Base-by-base conservation (phyloP, 176 grass and related monocot genomes). In the Ensete ventricosum region DNA sequence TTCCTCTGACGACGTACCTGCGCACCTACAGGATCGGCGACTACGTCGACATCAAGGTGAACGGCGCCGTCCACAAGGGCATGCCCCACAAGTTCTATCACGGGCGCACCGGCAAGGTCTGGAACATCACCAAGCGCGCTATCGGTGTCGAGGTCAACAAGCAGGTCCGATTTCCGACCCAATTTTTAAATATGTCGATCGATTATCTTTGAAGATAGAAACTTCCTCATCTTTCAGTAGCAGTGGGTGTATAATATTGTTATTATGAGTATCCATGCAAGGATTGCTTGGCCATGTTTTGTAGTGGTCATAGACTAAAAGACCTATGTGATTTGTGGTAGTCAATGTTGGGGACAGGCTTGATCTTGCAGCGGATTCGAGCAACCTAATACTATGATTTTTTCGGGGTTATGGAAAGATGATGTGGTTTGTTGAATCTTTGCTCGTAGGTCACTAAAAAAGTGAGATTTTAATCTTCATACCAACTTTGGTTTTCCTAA, bases 41-140 rank as follows among this genome's bases (percentile, higher is more conserved):
- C 9, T 70, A 70, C 19, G 67, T 70, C 48, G 67, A 70, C 17
- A 19, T 70, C 67, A 70, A 70, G 48, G 67, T 70, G 67, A 70
- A 70, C 48, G 67, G 67, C 48, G 67, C 67, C 67, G 48, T 70
- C 48, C 67, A 70, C 48, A 70, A 70, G 48, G 67, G 67, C 67
- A 70, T 70, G 67, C 67, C 67, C 14, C 67, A 70, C 48, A 70
- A 70, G 67, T 70, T 70, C 67, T 70, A 70, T 17, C 67, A 70
- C 67, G 67, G 67, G 17, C 67, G 67, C 17, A 70, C 67, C 16
- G 67, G 67, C 17, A 70, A 19, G 43, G 67, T 70, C 14, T 70
- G 67, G 67, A 70, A 70, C 67, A 43, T 70, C 67, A 70, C 67
- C 48, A 70, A 70, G 48, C 67, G 67, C 67, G 67, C 67, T 48